A percentile compares a stretch with the other conserved stretches of the same genome.
Conservation (phyloP, 257 asterid species). For the Nicotiana noctiflora region DNA sequence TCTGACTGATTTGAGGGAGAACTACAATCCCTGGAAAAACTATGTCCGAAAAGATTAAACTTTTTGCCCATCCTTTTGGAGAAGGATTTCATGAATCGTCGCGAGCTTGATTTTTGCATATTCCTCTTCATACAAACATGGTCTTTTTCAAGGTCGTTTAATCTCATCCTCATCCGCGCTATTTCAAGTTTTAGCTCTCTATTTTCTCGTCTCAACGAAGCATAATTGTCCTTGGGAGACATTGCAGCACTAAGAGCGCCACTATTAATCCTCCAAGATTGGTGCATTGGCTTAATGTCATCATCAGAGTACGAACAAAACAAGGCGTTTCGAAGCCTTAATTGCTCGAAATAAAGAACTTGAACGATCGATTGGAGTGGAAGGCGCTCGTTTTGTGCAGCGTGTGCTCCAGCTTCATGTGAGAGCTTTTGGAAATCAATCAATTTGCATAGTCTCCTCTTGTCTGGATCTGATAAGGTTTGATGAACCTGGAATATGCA, state of each 20-base stretch:
- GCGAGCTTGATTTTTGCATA: conserved; percentile 64
- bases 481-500: conserved; percentile 61
- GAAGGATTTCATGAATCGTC: conserved; percentile 69
- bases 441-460: conserved; percentile 66
- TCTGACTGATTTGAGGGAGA: conserved; percentile 82
- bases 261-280: conserved; percentile 80
- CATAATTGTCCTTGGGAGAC: conserved; percentile 92
- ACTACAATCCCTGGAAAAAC: conserved; percentile 61
- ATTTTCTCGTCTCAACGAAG: conserved; percentile 83
- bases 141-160: conserved; percentile 88
- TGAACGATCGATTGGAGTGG: conserved; percentile 89
- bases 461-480: conserved; percentile 65
- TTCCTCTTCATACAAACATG: conserved; percentile 92
- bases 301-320: conserved; percentile 70
- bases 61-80: conserved; percentile 62
- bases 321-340: conserved; percentile 67
- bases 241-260: conserved; percentile 91
- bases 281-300: conserved; percentile 76
- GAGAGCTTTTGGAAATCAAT: conserved; percentile 87
- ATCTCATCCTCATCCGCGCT: conserved; percentile 84
- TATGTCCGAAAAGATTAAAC: conserved; percentile 60
- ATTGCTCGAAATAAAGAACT: conserved; percentile 83
- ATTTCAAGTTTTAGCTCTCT: conserved; percentile 87
- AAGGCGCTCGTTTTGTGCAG: conserved; percentile 94
- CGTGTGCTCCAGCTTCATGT: conserved; percentile 90